Evolutionary conservation across 768 basidiomycete genomes (phyloP).

Genomic region (Russula abietina): DNA sequence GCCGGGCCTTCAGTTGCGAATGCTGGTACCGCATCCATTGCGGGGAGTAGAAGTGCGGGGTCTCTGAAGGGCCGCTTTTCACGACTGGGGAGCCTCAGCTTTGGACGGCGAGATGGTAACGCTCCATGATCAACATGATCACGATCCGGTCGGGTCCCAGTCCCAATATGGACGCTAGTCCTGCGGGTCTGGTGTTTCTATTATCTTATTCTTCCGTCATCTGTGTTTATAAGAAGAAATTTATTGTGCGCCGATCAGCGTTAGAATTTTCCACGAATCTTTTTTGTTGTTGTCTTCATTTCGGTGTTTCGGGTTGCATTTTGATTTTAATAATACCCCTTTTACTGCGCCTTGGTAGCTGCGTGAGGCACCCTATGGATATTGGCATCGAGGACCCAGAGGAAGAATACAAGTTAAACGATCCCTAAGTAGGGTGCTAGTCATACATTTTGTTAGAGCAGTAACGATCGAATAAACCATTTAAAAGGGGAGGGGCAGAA

Average conservation of each 20-base stretch:
- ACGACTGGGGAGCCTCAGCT: slow-evolving; percentile 67
- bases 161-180: neutral
- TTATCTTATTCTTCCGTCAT: neutral
- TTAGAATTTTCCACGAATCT: neutral
- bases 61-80: slow-evolving; percentile 71
- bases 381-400: neutral
- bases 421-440: slow-evolving; percentile 1
- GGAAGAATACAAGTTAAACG: neutral
- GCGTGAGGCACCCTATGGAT: neutral
- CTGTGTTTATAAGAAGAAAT: neutral
- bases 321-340: slow-evolving; percentile 13
- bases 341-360: neutral
- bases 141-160: neutral
- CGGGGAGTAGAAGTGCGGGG: slow-evolving; percentile 50
- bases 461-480: slow-evolving; percentile 6
- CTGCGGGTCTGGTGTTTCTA: neutral
- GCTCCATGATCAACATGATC: slow-evolving; percentile 6
- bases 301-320: neutral
- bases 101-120: slow-evolving; percentile 44
- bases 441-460: slow-evolving; percentile 12
- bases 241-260: slow-evolving; percentile 9
- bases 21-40: slow-evolving; percentile 45
- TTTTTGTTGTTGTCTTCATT: neutral
- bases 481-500: slow-evolving; percentile 1
- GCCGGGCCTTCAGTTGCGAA: slow-evolving; percentile 32